Evolutionary conservation across 495 filamentous ascomycete genomes (phyloP).

Genomic region (Lasiosphaeria ovina): DNA sequence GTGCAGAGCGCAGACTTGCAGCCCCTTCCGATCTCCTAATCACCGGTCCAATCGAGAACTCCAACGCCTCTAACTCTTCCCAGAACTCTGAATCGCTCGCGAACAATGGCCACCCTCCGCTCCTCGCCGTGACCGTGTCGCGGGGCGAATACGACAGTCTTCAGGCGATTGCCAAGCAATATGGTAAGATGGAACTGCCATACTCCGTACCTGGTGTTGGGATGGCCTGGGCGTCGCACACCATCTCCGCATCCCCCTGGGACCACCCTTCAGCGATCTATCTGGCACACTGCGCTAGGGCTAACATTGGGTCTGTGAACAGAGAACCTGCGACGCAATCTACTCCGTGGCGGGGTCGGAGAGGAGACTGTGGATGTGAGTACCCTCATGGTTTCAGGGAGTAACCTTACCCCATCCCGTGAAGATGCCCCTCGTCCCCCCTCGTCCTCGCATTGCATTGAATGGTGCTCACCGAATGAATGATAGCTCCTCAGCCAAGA

Average conservation of each 20-base stretch:
- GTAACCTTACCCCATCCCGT: background rate
- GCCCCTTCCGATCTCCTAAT: background rate
- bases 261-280: background rate
- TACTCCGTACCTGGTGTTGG: background rate
- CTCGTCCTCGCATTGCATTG: background rate
- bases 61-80: slow-evolving; percentile 8
- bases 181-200: slow-evolving; percentile 28
- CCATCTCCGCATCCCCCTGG: background rate
- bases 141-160: slow-evolving; percentile 37
- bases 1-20: slow-evolving; percentile 5
- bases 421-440: background rate
- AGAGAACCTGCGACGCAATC: slow-evolving; percentile 62
- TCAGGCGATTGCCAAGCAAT: slow-evolving; percentile 27
- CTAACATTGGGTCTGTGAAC: background rate
- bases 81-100: slow-evolving; percentile 2
- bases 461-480: slow-evolving; percentile 6
- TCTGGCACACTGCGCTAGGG: background rate
- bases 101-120: slow-evolving; percentile 8
- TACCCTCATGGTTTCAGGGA: background rate
- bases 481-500: slow-evolving; percentile 54
- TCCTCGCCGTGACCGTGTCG: slow-evolving; percentile 21
- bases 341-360: slow-evolving; percentile 61
- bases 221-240: background rate
- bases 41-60: background rate
- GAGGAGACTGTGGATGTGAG: slow-evolving; percentile 60